Evolutionary conservation across 2,329 filamentous ascomycete species (phyloP).

Genomic region (Acephala macrosclerotiorum): DNA sequence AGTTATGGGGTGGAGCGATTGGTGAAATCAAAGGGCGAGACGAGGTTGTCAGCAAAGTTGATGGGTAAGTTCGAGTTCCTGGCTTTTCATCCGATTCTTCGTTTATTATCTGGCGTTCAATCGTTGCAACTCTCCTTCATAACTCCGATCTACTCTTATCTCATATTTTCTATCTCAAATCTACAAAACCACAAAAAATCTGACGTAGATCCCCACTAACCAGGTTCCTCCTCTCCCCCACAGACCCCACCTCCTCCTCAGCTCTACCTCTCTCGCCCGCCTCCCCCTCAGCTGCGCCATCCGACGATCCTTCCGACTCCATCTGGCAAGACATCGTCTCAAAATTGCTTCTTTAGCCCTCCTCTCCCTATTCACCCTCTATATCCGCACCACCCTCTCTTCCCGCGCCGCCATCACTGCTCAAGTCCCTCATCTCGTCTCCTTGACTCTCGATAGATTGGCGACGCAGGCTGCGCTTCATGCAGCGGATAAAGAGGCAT

Average conservation of each 20-base stretch:
- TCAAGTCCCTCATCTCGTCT: constrained; percentile 79
- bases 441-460: constrained; percentile 83
- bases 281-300: constrained; percentile 85
- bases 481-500: constrained; percentile 65
- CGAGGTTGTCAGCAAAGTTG: constrained; percentile 60
- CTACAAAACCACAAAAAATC: constrained; percentile 32
- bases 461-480: constrained; percentile 86
- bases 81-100: constrained; percentile 6
- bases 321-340: constrained; percentile 87
- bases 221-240: constrained; percentile 77
- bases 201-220: constrained; percentile 76
- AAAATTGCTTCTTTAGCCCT: constrained; percentile 73
- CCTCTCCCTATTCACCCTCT: constrained; percentile 59
- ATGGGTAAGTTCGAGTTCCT: constrained; percentile 57
- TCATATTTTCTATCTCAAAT: not conserved
- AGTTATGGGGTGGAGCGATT: constrained; percentile 79
- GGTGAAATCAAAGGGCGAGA: constrained; percentile 72
- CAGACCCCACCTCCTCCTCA: constrained; percentile 77
- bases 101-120: not conserved
- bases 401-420: constrained; percentile 70
- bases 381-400: constrained; percentile 67
- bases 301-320: constrained; percentile 79
- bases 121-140: not conserved
- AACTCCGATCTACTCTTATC: not conserved
- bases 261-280: constrained; percentile 88